Evolutionary conservation across 192 early-diverging fungal genomes (phyloP).

Genomic region (Podila clonocystis): DNA sequence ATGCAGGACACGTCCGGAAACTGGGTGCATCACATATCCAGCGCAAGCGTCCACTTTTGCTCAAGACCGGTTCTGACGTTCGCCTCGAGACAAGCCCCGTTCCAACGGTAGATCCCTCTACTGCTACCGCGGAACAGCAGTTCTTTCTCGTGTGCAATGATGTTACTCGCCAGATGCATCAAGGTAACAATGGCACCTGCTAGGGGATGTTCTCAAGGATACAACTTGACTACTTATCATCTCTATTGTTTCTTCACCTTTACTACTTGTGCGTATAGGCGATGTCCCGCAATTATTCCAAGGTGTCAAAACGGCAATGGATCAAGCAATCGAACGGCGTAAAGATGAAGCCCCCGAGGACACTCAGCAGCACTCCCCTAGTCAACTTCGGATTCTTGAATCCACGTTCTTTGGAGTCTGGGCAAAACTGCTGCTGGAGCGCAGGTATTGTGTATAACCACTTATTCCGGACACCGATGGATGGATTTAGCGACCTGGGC

Average conservation of each 20-base stretch:
- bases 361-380: not conserved
- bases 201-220: not conserved
- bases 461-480: too few species aligned
- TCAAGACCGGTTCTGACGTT: slow-evolving; percentile 18
- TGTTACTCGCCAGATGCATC: slow-evolving; percentile 21
- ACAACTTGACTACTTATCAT: not conserved
- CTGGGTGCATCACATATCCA: slow-evolving; percentile 7
- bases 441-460: slow-evolving; percentile 12
- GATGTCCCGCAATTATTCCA: not conserved
- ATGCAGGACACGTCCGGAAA: slow-evolving; percentile 12
- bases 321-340: not conserved
- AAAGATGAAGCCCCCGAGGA: not conserved
- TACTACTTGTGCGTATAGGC: not conserved
- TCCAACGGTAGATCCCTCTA: not conserved
- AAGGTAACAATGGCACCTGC: slow-evolving; percentile 9
- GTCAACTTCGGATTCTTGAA: slow-evolving; percentile 17
- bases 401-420: slow-evolving; percentile 19
- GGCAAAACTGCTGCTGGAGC: slow-evolving; percentile 29
- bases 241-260: not conserved
- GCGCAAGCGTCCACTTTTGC: slow-evolving; percentile 10
- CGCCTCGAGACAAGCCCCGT: not conserved
- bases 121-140: not conserved
- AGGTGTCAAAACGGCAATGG: not conserved
- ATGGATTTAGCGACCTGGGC: not conserved
- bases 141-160: slow-evolving; percentile 26